These are phyloP conservation scores for Penicillium maclennaniae DNA, from an alignment of 495 filamentous ascomycete species.

Conservation along the genomic window DNA sequence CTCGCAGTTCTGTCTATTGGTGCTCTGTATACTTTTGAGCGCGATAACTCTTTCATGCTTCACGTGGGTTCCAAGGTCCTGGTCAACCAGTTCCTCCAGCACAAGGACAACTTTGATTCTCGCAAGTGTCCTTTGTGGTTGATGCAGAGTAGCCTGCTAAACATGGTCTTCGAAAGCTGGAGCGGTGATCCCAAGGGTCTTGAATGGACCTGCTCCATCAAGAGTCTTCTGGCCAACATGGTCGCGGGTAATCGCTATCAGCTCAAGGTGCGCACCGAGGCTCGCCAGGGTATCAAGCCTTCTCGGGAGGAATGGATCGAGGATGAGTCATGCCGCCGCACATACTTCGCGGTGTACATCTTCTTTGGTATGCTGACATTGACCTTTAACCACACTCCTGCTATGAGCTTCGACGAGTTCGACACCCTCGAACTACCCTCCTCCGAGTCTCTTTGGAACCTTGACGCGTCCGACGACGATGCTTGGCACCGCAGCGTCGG, in stretches of 20 bases:
- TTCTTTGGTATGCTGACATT: slow-evolving; percentile 96
- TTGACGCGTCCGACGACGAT: slow-evolving; percentile 73
- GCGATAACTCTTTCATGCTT: slow-evolving; percentile 92
- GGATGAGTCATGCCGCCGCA: slow-evolving; percentile 93
- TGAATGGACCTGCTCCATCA: slow-evolving; percentile 98
- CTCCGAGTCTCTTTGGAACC: slow-evolving; percentile 91
- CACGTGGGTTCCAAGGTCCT: slow-evolving; percentile 96
- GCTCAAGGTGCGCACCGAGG: slow-evolving; percentile 84
- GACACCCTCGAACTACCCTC: slow-evolving; percentile 89
- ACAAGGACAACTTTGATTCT: slow-evolving; percentile 98
- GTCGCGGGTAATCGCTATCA: slow-evolving; percentile 97
- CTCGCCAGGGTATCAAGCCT: slow-evolving; percentile 71
- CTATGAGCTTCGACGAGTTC: slow-evolving; percentile 97
- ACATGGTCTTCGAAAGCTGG: slow-evolving; percentile 99
- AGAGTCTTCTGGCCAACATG: slow-evolving; percentile 96
- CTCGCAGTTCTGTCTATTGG: slow-evolving; percentile 94
- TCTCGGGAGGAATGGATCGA: slow-evolving; percentile 92
- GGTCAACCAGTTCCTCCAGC: slow-evolving; percentile 93
- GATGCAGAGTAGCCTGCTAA: slow-evolving; percentile 92
- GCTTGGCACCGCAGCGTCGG: slow-evolving; percentile 71
- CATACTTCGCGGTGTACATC: slow-evolving; percentile 98
- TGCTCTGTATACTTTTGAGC: slow-evolving; percentile 93
- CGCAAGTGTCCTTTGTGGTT: slow-evolving; percentile 96
- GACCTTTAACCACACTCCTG: slow-evolving; percentile 96
- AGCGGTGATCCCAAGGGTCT: slow-evolving; percentile 96